Conservation (phyloP, 768 basidiomycete species). For the Rhizopogon salebrosus region DNA sequence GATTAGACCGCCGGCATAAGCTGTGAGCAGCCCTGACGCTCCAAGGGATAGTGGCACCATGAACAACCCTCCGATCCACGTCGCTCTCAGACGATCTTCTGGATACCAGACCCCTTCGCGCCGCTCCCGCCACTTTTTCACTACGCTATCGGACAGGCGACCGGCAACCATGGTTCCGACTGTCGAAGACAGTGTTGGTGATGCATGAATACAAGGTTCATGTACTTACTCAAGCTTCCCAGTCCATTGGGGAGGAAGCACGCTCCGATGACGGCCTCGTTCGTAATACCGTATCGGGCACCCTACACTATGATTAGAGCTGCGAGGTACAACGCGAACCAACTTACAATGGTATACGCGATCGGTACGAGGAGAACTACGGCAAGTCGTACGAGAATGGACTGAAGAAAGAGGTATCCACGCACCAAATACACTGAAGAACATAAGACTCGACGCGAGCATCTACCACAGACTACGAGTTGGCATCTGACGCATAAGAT, state of each 20-base stretch:
- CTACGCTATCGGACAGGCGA: conserved; percentile 44
- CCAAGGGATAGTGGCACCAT: conserved; percentile 48
- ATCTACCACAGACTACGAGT: conserved; percentile 25
- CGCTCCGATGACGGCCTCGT: conserved; percentile 17
- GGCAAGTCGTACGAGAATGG: neutral
- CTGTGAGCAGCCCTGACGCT: conserved; percentile 38
- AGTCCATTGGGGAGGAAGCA: conserved; percentile 22
- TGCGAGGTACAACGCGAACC: neutral
- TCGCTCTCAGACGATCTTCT: conserved; percentile 53
- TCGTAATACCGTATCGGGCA: conserved; percentile 22
- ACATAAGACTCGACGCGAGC: conserved; percentile 29
- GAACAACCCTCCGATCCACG: conserved; percentile 35
- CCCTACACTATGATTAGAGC: conserved; percentile 37
- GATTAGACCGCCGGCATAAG: conserved; percentile 37
- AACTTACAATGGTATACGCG: conserved; percentile 58
- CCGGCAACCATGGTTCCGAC: conserved; percentile 57
- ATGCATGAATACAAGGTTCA: neutral
- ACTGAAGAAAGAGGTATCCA: conserved; percentile 5
- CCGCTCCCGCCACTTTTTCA: conserved; percentile 38
- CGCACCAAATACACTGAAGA: conserved; percentile 31
- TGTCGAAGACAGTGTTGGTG: conserved; percentile 14
- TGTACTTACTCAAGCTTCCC: conserved; percentile 26
- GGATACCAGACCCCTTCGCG: conserved; percentile 54
- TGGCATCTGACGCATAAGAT: neutral
- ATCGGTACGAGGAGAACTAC: conserved; percentile 51